phyloP scores from a whole-genome alignment of 768 basidiomycete species.

The Leccinum sublutescens region DNA sequence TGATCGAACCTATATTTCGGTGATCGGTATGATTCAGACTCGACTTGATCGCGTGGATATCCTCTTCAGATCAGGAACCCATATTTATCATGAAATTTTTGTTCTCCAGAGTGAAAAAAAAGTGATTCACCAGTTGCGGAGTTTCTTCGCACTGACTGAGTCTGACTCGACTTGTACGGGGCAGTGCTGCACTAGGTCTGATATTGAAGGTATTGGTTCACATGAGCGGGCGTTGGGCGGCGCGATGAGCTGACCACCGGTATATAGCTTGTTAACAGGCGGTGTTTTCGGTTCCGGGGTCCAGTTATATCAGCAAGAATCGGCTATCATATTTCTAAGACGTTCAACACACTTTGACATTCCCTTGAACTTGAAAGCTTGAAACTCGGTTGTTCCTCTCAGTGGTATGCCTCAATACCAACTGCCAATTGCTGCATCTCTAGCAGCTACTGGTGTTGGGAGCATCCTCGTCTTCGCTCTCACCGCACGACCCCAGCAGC shows the following conservation, averaged over 20 bases:
- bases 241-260: not conserved
- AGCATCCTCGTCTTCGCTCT: constrained; percentile 47
- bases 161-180: not conserved
- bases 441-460: constrained; percentile 42
- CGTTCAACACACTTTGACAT: not conserved
- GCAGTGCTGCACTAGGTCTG: not conserved
- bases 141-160: not conserved
- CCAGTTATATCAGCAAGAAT: not conserved
- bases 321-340: not conserved
- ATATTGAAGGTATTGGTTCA: not conserved
- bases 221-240: not conserved
- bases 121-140: not conserved
- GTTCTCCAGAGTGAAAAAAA: not conserved
- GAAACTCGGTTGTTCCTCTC: not conserved
- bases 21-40: not conserved
- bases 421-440: constrained; percentile 48
- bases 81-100: not conserved
- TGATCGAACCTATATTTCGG: not conserved
- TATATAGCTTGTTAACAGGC: not conserved
- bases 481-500: constrained; percentile 37
- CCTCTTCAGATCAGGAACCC: not conserved
- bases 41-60: not conserved
- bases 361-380: not conserved
- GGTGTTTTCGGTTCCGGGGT: constrained; percentile 11
- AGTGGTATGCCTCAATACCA: constrained; percentile 58